These are phyloP conservation scores for Acacia acuminata DNA, from an alignment of 306 rosid genomes.

Conservation along the genomic window DNA sequence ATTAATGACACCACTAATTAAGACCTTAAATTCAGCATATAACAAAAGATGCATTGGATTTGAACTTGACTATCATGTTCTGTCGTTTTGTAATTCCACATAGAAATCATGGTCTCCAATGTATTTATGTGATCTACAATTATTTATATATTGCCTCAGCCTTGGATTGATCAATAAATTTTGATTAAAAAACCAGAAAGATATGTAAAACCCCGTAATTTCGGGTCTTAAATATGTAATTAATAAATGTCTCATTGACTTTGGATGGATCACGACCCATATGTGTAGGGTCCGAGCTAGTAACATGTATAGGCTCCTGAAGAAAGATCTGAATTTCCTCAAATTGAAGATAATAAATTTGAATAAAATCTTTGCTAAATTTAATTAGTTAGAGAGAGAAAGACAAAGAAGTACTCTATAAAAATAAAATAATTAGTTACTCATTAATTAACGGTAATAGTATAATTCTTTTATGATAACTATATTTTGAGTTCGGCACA, in stretches of 20 bases:
- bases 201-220: background rate
- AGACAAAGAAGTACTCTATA: background rate
- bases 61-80: slow-evolving; percentile 17
- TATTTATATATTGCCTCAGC: background rate
- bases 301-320: background rate
- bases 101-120: background rate
- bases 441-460: no score
- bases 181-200: background rate
- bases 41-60: slow-evolving; percentile 4
- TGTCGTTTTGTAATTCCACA: background rate
- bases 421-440: background rate
- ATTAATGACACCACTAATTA: background rate
- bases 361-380: background rate
- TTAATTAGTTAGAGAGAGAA: background rate
- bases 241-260: slow-evolving; percentile 7
- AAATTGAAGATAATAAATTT: background rate
- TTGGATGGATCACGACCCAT: background rate
- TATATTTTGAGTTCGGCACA: background rate
- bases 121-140: background rate
- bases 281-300: background rate
- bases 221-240: background rate
- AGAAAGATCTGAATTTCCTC: background rate
- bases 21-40: slow-evolving; percentile 21
- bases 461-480: background rate
- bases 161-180: background rate